Evolutionary conservation across 768 basidiomycete genomes (phyloP).

Genomic region (Tricholoma matsutake): DNA sequence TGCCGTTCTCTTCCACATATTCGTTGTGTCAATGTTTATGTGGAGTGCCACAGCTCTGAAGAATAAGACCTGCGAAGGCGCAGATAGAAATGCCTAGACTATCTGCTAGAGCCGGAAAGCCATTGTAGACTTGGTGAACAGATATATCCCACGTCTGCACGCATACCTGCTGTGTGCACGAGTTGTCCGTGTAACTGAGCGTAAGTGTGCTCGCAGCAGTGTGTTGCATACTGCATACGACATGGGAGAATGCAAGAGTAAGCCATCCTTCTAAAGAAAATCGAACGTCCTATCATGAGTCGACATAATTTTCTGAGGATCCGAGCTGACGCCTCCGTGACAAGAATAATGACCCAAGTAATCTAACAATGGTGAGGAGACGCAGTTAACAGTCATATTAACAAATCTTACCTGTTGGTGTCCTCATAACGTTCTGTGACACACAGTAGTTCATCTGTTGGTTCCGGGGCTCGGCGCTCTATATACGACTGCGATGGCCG

Average conservation of each 20-base stretch:
- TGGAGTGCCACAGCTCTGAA: background rate
- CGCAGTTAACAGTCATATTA: slow-evolving; percentile 3
- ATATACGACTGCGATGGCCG: background rate
- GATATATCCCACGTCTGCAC: background rate
- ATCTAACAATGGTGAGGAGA: slow-evolving; percentile 32
- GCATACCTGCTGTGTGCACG: background rate
- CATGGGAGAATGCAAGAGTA: background rate
- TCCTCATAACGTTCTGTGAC: slow-evolving; percentile 63
- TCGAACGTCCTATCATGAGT: background rate
- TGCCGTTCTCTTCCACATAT: background rate
- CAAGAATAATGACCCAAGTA: slow-evolving; percentile 63
- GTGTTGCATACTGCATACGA: background rate
- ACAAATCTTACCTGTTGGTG: slow-evolving; percentile 50
- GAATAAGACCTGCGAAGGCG: background rate
- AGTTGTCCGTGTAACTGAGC: background rate
- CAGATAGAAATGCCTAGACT: background rate
- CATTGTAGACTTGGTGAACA: background rate
- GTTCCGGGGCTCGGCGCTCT: background rate
- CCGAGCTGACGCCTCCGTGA: slow-evolving; percentile 47
- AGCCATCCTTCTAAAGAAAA: background rate
- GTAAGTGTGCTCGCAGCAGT: background rate
- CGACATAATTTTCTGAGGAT: background rate
- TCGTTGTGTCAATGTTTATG: background rate
- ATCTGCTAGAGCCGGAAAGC: background rate
- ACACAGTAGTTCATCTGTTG: slow-evolving; percentile 36